phyloP scores from a whole-genome alignment of 768 basidiomycete species.

The Suillus subalutaceus region DNA sequence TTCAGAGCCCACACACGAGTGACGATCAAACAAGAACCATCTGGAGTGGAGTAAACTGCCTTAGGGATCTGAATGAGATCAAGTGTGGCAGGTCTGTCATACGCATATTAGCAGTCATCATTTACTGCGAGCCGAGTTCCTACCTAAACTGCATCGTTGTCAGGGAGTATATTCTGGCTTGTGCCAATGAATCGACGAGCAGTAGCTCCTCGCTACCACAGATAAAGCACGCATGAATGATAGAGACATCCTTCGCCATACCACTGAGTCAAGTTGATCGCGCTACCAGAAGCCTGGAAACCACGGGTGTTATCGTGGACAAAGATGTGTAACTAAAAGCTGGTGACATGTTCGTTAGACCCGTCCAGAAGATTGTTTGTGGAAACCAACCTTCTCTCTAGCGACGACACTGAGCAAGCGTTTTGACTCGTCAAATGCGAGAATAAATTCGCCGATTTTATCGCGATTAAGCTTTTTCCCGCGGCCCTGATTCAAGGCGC shows the following conservation, averaged over 20 bases:
- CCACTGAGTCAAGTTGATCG: constrained; percentile 47
- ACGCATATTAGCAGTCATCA: neutral
- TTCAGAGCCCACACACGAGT: constrained; percentile 27
- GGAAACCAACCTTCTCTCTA: constrained; percentile 39
- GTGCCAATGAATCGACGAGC: constrained; percentile 46
- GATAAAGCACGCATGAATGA: constrained; percentile 47
- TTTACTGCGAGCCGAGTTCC: constrained; percentile 3
- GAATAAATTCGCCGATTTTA: constrained; percentile 48
- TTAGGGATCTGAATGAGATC: constrained; percentile 38
- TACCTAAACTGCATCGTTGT: constrained; percentile 58
- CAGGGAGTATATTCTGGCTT: constrained; percentile 56
- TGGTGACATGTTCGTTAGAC: constrained; percentile 18
- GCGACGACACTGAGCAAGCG: constrained; percentile 52
- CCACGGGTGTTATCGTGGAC: constrained; percentile 48
- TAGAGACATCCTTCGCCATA: constrained; percentile 33
- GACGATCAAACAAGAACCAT: constrained; percentile 56
- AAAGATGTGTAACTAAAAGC: constrained; percentile 47
- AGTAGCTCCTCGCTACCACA: constrained; percentile 55
- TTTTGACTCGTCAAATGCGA: constrained; percentile 57
- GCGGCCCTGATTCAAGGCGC: constrained; percentile 28
- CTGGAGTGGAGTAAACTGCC: constrained; percentile 50
- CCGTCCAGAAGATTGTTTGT: neutral
- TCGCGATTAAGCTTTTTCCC: constrained; percentile 44
- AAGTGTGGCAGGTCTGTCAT: constrained; percentile 46
- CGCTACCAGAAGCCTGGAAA: constrained; percentile 45